Percentiles rank a stretch among this genome's conserved stretches.
Evolutionary conservation across 1,284 basidiomycete species (phyloP).

Genomic region (Microbotryum lychnidis-dioicae): DNA sequence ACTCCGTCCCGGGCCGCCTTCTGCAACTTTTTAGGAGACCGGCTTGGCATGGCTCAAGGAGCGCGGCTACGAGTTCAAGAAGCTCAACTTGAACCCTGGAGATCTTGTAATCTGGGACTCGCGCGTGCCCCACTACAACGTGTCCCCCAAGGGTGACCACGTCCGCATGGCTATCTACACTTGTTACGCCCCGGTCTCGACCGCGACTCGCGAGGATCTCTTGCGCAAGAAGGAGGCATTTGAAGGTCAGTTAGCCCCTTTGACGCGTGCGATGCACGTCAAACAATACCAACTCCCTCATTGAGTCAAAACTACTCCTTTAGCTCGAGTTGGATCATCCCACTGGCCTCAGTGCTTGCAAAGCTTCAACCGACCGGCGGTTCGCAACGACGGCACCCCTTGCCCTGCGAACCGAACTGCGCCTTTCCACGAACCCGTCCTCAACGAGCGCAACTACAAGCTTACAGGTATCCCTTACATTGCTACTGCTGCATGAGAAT

Average conservation of each 20-base stretch:
- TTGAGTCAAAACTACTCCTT: no score
- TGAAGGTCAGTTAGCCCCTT: background rate
- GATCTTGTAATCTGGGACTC: slow-evolving; percentile 11
- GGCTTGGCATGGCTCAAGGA: slow-evolving; percentile 20
- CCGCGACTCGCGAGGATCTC: slow-evolving; percentile 18
- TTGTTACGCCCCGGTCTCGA: slow-evolving; percentile 15
- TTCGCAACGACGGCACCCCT: slow-evolving; percentile 10
- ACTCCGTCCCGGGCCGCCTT: no score
- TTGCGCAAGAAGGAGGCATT: slow-evolving; percentile 23
- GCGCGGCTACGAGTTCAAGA: slow-evolving; percentile 18
- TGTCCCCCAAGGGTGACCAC: slow-evolving; percentile 13
- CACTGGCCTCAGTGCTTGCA: slow-evolving; percentile 19
- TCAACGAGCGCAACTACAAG: slow-evolving; percentile 13
- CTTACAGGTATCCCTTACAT: slow-evolving; percentile 19
- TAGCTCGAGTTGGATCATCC: background rate
- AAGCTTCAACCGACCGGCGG: background rate
- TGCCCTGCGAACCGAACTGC: slow-evolving; percentile 9
- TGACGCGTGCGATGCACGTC: no score
- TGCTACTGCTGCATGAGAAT: background rate
- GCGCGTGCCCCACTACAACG: slow-evolving; percentile 21
- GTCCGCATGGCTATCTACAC: slow-evolving; percentile 17
- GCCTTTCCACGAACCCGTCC: slow-evolving; percentile 11
- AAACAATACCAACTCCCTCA: no score
- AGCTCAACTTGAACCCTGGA: slow-evolving; percentile 12
- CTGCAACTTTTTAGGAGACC: slow-evolving; percentile 1